These are phyloP conservation scores for Entoloma clypeatum DNA, from an alignment of 1,284 basidiomycete genomes.

Conservation along the genomic window DNA sequence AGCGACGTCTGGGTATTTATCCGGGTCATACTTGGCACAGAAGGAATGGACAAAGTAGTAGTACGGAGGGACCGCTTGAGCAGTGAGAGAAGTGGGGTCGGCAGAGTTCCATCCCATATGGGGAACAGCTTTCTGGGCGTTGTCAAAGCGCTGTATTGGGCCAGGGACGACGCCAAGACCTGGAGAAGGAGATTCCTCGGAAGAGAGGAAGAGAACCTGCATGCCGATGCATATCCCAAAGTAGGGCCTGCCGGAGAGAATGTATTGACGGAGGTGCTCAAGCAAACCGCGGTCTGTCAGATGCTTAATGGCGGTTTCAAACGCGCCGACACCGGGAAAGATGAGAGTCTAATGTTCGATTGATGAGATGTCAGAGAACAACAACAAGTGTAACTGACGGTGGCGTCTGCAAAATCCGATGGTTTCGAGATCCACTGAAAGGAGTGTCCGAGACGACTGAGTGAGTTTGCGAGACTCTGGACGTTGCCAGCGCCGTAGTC, in stretches of 20 bases:
- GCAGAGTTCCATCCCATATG: conserved; percentile 98
- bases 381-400: conserved; percentile 56
- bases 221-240: conserved; percentile 99
- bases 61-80: conserved; percentile 47
- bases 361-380: conserved; percentile 10
- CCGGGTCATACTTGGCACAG: conserved; percentile 71
- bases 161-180: conserved; percentile 77
- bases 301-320: conserved; percentile 83
- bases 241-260: conserved; percentile 89
- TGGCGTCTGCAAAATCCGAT: conserved; percentile 85
- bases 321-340: conserved; percentile 98
- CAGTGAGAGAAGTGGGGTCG: conserved; percentile 43
- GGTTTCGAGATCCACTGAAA: conserved; percentile 89
- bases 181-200: conserved; percentile 64
- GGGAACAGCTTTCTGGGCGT: conserved; percentile 82
- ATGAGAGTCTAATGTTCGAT: conserved; percentile 72
- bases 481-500: conserved; percentile 98
- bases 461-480: conserved; percentile 90
- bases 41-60: conserved; percentile 99
- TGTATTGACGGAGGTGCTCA: conserved; percentile 81
- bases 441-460: conserved; percentile 80
- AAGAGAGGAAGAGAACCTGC: conserved; percentile 90
- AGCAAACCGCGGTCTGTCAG: conserved; percentile 74
- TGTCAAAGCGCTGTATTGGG: conserved; percentile 64
- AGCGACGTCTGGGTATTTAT: conserved; percentile 47